Conservation (phyloP, 306 rosid genomes). For the Fragaria vesca region DNA sequence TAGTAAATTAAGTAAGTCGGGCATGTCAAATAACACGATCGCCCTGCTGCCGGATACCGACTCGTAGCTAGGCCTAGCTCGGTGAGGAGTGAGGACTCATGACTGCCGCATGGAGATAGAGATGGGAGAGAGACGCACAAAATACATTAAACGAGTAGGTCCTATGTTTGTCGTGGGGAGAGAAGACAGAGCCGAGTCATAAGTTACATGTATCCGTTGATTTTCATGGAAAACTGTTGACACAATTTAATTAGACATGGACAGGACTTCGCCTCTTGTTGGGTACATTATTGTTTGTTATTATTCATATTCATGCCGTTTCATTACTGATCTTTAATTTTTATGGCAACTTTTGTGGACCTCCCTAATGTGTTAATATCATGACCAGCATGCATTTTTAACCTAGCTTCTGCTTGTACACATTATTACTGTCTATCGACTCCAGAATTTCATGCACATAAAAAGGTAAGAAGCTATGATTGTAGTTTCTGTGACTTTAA, state of each 20-base stretch:
- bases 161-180: conserved; percentile 36
- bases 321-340: not conserved
- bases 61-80: not conserved
- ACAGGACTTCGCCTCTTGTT: conserved; percentile 28
- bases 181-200: conserved; percentile 48
- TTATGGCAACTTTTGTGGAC: not conserved
- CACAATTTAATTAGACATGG: conserved; percentile 35
- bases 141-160: conserved; percentile 26
- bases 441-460: not conserved
- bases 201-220: conserved; percentile 38
- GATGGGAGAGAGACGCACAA: not conserved
- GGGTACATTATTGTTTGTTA: not conserved
- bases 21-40: too few relatives aligned
- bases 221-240: conserved; percentile 30
- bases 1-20: too few relatives aligned
- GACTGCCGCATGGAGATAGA: not conserved
- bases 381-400: conserved; percentile 2
- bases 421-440: not conserved
- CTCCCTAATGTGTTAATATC: not conserved
- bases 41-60: not conserved
- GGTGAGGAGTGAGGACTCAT: not conserved
- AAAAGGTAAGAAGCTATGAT: not conserved
- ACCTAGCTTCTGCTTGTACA: not conserved
- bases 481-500: not conserved
- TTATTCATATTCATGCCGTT: not conserved